phyloP scores from a whole-genome alignment of 2,329 filamentous ascomycete species.

The Metarhizium rileyi region DNA sequence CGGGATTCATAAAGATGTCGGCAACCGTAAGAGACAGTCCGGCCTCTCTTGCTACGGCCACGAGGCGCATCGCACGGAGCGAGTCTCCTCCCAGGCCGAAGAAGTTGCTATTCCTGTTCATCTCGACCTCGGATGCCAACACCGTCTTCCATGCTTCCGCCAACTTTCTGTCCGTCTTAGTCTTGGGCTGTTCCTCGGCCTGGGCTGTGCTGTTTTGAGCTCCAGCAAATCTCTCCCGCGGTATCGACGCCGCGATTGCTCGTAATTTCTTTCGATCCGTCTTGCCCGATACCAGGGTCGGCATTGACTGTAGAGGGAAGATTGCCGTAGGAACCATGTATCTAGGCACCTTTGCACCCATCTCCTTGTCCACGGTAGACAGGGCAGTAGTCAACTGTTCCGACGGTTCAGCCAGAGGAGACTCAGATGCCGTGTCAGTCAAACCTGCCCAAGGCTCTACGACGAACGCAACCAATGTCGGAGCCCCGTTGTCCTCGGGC shows the following conservation, averaged over 20 bases:
- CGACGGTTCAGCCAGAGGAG: background rate
- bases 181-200: background rate
- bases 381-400: background rate
- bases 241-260: background rate
- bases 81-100: constrained; percentile 4
- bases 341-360: background rate
- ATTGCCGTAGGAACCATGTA: constrained; percentile 1
- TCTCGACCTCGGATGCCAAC: background rate
- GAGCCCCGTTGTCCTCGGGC: background rate
- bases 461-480: background rate
- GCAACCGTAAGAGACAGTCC: constrained; percentile 1
- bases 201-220: background rate
- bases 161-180: background rate
- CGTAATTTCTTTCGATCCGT: background rate
- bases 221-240: background rate
- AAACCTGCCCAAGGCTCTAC: background rate
- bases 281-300: background rate
- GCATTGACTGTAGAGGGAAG: background rate
- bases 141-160: background rate
- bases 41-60: background rate
- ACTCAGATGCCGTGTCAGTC: background rate
- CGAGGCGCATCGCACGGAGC: constrained; percentile 2
- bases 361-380: background rate
- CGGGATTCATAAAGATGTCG: background rate
- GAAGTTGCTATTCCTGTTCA: background rate